These are phyloP conservation scores for Pouteria glomerata DNA, from an alignment of 148 eudicot species.

Conservation along the genomic window DNA sequence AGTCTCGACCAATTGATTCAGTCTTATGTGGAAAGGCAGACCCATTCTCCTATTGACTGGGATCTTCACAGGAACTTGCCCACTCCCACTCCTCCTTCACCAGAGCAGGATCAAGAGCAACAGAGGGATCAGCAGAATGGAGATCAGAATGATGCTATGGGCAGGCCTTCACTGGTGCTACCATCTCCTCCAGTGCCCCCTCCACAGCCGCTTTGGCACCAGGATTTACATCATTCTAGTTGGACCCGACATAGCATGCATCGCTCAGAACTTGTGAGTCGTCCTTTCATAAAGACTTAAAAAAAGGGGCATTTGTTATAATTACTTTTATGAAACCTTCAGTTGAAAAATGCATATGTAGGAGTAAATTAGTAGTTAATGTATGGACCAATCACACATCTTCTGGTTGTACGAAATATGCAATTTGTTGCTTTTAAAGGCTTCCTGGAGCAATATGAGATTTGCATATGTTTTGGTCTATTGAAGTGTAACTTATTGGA, in stretches of 20 bases:
- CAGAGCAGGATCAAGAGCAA: conserved; percentile 50
- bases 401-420: not conserved
- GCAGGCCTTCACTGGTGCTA: conserved; percentile 54
- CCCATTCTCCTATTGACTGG: conserved; percentile 79
- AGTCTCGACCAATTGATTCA: conserved; percentile 91
- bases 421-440: not conserved
- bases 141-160: conserved; percentile 38
- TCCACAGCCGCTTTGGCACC: conserved; percentile 91
- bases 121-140: conserved; percentile 56
- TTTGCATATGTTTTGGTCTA: not conserved
- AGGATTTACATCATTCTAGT: conserved; percentile 63
- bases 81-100: conserved; percentile 49
- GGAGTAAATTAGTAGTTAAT: not conserved
- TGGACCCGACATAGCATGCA: conserved; percentile 87
- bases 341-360: not conserved
- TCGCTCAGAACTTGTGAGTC: conserved; percentile 76
- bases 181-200: conserved; percentile 96
- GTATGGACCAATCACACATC: not conserved
- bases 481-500: not conserved
- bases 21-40: conserved; percentile 92
- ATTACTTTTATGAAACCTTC: not conserved
- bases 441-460: not conserved
- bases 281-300: not conserved
- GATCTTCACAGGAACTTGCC: conserved; percentile 78
- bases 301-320: too few relatives aligned